Base-by-base conservation (phyloP, 2,329 filamentous ascomycete species). In the Exophiala alcalophila region DNA sequence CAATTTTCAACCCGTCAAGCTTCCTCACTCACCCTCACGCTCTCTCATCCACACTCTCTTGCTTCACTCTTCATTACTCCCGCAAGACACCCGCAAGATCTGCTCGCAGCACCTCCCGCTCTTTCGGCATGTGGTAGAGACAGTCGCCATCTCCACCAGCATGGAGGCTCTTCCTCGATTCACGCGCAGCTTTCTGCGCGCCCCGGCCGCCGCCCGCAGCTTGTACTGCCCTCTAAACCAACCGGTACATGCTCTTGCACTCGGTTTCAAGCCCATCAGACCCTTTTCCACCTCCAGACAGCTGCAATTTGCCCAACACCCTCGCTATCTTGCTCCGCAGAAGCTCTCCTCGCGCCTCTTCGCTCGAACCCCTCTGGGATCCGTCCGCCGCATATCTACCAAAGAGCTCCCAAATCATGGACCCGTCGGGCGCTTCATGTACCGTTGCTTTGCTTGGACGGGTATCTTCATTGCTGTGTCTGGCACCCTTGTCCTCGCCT, bases 391-490 rank as follows among this genome's bases (percentile, higher is more conserved):
- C 48, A 56, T 44, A 44, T 63, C 55, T 52, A 65, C 53, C 50
- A 60, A 56, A 58, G 62, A 47, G 59, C 61, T 50, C 52, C 63
- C 35, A 33, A 52, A 44, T 25, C 59, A 39, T 51, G 62, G 61
- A 52, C 66, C 53, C 20, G 21, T 72, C 8, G 50, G 68, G 6
- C 69, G 69, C 32, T 80, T 85, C 57, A 63, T 80, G 31, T 87
- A 86, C 61, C 78, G 84, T 54, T 73, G 78, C 21, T 83, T 89
- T 23, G 80, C 84, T 2, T 78, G 77, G 57, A 65, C 87, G 15
- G 92, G 92, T 26, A 81, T 86, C 45, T 85, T 91, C 35, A 74
- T 92, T 25, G 71, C 83, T 5, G 74, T 91, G 36, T 63, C 86
- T 40, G 82, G 84, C 23, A 68, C 76, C 3, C 73, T 85, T 4